Base-by-base conservation (phyloP, 225 moss, liverwort and hornwort genomes). In the Pseudoscleropodium purum region DNA sequence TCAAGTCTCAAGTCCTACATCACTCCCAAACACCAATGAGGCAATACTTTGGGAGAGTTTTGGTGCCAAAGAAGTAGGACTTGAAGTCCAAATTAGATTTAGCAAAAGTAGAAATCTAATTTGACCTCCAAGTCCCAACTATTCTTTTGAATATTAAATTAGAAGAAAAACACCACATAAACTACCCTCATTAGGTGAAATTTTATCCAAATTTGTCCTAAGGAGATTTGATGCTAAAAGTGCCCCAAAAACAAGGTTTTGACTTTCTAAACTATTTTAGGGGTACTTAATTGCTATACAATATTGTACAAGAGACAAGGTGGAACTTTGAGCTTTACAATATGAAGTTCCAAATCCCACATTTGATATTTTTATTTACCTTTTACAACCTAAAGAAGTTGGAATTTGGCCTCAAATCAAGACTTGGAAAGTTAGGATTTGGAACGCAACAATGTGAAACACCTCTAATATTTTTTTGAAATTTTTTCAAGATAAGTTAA, bases 21-120 rank as follows among this genome's bases (percentile, higher is more conserved):
- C 6, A n/a, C 4, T 69, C 2, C 7, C 1, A n/a, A n/a, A 24
- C 0, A 1, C 13, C 13, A n/a, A 23, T 4, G 2, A n/a, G 1
- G 23, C 1, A n/a, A 0, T 13, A 69, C 7, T n/a, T 69, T 69
- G 0, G 0, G 0, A 1, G 4, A 37, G 7, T 37, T 68, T 11
- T 2, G 4, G 69, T 13, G 24, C 24, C 19, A n/a, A n/a, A 5
- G 2, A 69, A 7, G 24, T 37, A 7, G 20, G 12, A 69, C 4
- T n/a, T 24, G 24, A 7, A 13, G 24, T 21, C 7, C 0, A 2
- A 30, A 37, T 68, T n/a, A 20, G 4, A 68, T 68, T n/a, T n/a
- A 37, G 23, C 12, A 6, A n/a, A 69, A n/a, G n/a, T 7, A 2
- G 13, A n/a, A 13, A 13, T 2, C 13, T 0, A 69, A n/a, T 2